Evolutionary conservation across 306 rosid species (phyloP), one percentile per base, ranked within the genome.

Genomic region (Myrica gale): DNA sequence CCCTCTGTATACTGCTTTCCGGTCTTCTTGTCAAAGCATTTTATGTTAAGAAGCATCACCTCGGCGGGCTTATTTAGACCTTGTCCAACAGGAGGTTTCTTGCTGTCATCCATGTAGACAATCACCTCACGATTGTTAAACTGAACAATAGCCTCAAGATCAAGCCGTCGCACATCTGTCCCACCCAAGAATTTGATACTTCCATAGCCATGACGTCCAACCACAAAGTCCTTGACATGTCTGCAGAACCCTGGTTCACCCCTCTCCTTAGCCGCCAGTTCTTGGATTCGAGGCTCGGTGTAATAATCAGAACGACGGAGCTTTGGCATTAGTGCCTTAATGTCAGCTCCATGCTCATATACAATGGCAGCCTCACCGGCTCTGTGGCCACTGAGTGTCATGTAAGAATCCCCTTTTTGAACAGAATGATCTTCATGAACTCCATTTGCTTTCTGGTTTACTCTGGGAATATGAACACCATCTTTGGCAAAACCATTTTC

Each of bases 281-380:
- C 99, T 81, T 92, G 93, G 53, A 96, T 87, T 19, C 91, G 86
- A 46, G 99, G 98, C 80, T 83, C 91, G 5, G 99, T 92, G 82
- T 85, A 96, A 85, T 96, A 96, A 83, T 92, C 99, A 69, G 97
- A 84, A 9, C 80, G 89, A 1, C 97, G 88, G 65, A 96, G 92
- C 91, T 92, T 96, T 17, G 99, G 99, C 99, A 96, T 90, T 73
- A 90, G 82, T 62, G 99, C 92, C 89, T 96, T 98, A 56, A 96
- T 88, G 58, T 86, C 99, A 74, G 98, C 98, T 41, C 99, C 99
- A 15, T 96, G 97, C 84, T 96, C 99, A 67, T 96, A 96, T 12
- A 86, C 98, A 76, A 92, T 92, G 47, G 99, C 99, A 65, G 98
- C 99, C 85, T 96, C 99, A 66, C 98, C 98, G 26, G 97, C 98